Evolutionary conservation across 495 filamentous ascomycete genomes (phyloP), one percentile per base, ranked within the genome.

Genomic region (Xylaria palmicola): DNA sequence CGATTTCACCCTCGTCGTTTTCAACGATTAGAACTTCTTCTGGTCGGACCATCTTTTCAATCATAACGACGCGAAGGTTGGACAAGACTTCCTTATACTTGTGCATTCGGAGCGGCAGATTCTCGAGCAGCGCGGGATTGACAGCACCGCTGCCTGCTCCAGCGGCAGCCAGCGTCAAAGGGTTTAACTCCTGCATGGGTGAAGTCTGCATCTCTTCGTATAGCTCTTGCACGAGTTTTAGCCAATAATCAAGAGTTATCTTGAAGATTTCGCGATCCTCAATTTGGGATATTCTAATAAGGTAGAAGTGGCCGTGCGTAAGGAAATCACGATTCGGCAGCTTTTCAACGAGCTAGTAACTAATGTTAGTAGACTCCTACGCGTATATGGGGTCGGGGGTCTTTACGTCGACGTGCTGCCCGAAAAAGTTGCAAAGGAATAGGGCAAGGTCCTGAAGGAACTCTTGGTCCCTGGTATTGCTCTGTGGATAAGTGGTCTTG

Each of bases 191-290:
- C 13, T 88, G 90, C 48, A 97, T 88, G 1, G 94, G 95, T 4
- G 97, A 82, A 27, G 88, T 81, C 71, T 98, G 95, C 93, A 98
- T 97, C 78, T 98, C 95, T 73, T 99, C 95, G 67, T 96, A 99
- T 4, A 99, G 83, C 73, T 98, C 95, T 65, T 95, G 91, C n/a
- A 98, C 95, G 13, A 98, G 82, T 68, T 96, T 96, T 20, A 95
- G 95, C 94, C 94, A 99, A 75, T 99, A 99, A 66, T 99, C 94
- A 49, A 99, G 79, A 69, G 91, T 96, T 65, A 98, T 98, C 81
- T 99, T 99, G 83, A 99, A 99, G 60, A 99, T 94, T 71, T 99
- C 94, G 51, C 94, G 86, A 67, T 99, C 94, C 58, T 99, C 94
- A 62, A 99, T 98, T 72, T 98, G 95, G 32, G 91, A 96, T 66